Conservation (phyloP, 768 basidiomycete species). For the Antrodiella citrinella region DNA sequence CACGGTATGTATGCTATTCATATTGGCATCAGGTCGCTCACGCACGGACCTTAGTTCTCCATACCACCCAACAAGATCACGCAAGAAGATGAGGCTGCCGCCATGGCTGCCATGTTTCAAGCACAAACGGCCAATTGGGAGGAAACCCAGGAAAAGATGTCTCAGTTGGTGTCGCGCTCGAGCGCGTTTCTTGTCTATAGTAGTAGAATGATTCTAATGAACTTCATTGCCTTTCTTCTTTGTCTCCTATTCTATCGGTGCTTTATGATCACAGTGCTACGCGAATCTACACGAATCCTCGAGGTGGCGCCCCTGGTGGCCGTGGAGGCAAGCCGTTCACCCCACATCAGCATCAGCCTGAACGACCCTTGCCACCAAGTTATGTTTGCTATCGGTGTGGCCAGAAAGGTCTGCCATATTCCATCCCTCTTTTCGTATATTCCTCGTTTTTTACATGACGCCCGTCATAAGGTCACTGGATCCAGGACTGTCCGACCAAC, state of each 20-base stretch:
- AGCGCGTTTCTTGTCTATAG: constrained; percentile 44
- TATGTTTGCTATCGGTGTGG: constrained; percentile 99
- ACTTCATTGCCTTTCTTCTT: constrained; percentile 35
- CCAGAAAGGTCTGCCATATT: constrained; percentile 69
- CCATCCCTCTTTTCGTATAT: background rate
- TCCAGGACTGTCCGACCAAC: constrained; percentile 97
- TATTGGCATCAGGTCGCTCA: background rate
- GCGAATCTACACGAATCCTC: constrained; percentile 56
- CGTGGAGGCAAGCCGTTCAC: constrained; percentile 50
- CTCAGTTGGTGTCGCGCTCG: constrained; percentile 81
- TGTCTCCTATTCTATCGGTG: constrained; percentile 16
- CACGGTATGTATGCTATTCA: constrained; percentile 2
- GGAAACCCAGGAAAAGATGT: constrained; percentile 99
- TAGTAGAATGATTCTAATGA: constrained; percentile 75
- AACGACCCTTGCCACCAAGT: constrained; percentile 81
- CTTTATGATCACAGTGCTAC: constrained; percentile 44
- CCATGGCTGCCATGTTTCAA: constrained; percentile 97
- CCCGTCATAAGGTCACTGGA: constrained; percentile 81
- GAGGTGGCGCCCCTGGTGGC: constrained; percentile 55
- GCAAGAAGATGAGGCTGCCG: constrained; percentile 81
- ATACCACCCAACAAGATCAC: constrained; percentile 27
- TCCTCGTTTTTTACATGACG: background rate
- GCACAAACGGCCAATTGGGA: constrained; percentile 94
- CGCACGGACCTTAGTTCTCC: background rate
- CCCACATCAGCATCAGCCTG: constrained; percentile 45